phyloP scores from a whole-genome alignment of 1,284 basidiomycete species.

The Sporisorium graminicola region DNA sequence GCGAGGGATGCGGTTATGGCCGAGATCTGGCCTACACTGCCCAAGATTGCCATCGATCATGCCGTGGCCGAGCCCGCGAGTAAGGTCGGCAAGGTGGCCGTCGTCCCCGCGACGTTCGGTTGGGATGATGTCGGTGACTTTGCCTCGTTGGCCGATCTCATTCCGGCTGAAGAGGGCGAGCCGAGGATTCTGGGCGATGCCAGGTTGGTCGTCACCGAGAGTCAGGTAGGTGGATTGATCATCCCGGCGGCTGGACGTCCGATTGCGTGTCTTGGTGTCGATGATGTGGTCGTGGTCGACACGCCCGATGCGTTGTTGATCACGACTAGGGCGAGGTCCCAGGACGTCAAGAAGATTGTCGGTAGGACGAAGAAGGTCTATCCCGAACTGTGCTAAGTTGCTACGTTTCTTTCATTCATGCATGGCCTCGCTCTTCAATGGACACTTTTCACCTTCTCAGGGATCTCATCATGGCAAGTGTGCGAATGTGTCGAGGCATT shows the following conservation, averaged over 20 bases:
- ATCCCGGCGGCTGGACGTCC: conserved; percentile 62
- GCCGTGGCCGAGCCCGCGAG: conserved; percentile 69
- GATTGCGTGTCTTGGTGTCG: conserved; percentile 68
- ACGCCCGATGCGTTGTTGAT: conserved; percentile 67
- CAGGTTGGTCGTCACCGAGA: conserved; percentile 64
- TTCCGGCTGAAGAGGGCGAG: conserved; percentile 68
- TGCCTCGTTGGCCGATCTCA: conserved; percentile 64
- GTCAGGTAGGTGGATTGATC: conserved; percentile 67
- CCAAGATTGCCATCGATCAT: conserved; percentile 70
- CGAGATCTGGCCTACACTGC: conserved; percentile 64
- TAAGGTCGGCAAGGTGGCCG: conserved; percentile 66
- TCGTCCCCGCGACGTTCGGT: conserved; percentile 69
- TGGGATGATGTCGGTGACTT: conserved; percentile 70
- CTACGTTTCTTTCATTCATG: neutral
- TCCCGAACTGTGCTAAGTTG: conserved; percentile 57
- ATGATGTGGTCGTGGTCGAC: conserved; percentile 69
- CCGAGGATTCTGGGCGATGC: conserved; percentile 67
- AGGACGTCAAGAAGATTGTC: conserved; percentile 70
- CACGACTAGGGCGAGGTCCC: conserved; percentile 66
- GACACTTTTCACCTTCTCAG: neutral
- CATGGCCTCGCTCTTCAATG: neutral
- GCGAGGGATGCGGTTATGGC: conserved; percentile 40
- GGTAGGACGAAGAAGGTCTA: conserved; percentile 63
- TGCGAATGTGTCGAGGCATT: neutral
- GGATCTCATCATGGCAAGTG: neutral